Evolutionary conservation across 306 rosid species (phyloP), one percentile per base, ranked within the genome.

Genomic region (Quercus alba): DNA sequence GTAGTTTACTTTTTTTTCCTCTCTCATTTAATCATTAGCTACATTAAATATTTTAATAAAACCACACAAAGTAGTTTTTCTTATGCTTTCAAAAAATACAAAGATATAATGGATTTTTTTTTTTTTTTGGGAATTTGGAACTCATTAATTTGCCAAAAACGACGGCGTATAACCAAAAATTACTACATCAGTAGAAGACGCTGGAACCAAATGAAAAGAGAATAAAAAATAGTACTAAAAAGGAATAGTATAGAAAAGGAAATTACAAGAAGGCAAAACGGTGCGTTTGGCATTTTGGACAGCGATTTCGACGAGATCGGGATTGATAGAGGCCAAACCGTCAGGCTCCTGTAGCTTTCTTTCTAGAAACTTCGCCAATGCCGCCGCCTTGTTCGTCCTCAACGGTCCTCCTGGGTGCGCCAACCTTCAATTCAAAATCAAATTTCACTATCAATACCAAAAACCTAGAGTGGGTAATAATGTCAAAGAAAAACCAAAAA

Each of bases 381-480:
- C 99, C 55, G 93, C 97, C 6, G 99, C 99, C 77, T 94, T 93
- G 70, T 94, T 94, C 59, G 99, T 93, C 31, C 86, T 85, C 88
- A 94, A 77, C 1, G 97, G 97, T 77, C 99, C 97, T 35, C 99
- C 99, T 0, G 97, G 99, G 81, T 94, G 99, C 75, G 99, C 95
- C 90, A 94, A 83, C 82, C 99, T 93, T 41, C 46, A 41, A 8
- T 41, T 41, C 12, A 41, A 30, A 14, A 63, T 11, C 8, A 33
- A 62, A 4, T 13, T 13, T 14, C 1, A 20, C 64, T n/a, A 58
- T 58, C 64, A 58, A 62, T 17, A 23, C 28, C 11, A 0, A 74
- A 79, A 61, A 76, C 80, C 77, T 63, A 57, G 64, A 72, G 59
- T 61, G 30, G 14, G 2, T 0, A 25, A 13, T 3, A 59, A 10